Evolutionary conservation across 148 eudicot genomes (phyloP), one percentile per base, ranked within the genome.

Genomic region (Rhododendron griersonianum): DNA sequence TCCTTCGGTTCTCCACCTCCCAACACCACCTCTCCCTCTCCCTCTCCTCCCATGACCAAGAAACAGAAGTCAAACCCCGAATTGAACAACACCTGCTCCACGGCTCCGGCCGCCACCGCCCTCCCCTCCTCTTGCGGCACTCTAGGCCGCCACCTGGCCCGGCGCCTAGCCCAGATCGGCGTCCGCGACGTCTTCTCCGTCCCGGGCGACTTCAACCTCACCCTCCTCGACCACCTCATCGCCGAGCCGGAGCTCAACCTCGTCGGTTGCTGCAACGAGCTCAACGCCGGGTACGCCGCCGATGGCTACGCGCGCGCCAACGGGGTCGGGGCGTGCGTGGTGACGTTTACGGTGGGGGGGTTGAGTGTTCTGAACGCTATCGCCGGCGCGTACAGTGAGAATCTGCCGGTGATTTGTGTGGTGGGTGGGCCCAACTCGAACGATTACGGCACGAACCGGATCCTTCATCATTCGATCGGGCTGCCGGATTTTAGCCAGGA

Each of bases 341-440:
- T 95, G 13, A 95, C 98, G 0, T 95, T 95, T 81, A 95, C 98
- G 0, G 98, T 95, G 7, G 98, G 98, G 65, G 98, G 98, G 50
- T 81, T 93, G 7, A 93, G 97, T 76, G 92, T 94, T 11, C 75
- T 94, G 21, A 94, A 94, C 51, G 97, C 97, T 1, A 93, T 95
- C 45, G 98, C 94, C 33, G 96, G 98, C 6, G 96, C 98, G 39
- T 92, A 90, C 78, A 95, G 98, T 86, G 96, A 95, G 94, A 95
- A 93, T 50, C 79, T 95, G 78, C 96, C 98, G 11, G 91, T 95
- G n/a, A 90, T 95, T 28, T 95, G 98, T 86, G 90, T 95, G 0
- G 98, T 90, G 21, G 96, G 98, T 51, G 98, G 98, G 14, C 96
- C 98, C n/a, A 95, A 95, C 59, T 93, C 96, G 25, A 95, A 95